These are phyloP conservation scores for Puya raimondii DNA, from an alignment of 176 grass and related monocot species.

Conservation along the genomic window DNA sequence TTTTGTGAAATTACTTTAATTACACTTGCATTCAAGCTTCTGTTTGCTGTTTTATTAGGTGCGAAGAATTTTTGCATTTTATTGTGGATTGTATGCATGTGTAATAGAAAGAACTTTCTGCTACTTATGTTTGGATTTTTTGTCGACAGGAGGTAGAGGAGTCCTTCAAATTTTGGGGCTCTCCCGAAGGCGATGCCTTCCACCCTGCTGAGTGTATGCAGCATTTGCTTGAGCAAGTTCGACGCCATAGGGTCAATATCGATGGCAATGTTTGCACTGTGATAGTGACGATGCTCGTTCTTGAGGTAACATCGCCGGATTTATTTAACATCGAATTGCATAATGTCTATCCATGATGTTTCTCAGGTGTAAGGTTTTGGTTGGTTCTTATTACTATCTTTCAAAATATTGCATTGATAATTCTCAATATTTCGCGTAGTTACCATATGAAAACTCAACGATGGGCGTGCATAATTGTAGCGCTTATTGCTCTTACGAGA, in stretches of 20 bases:
- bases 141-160: constrained; percentile 71
- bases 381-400: no score
- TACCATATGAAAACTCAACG: no score
- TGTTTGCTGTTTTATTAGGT: no score
- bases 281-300: constrained; percentile 96
- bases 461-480: no score
- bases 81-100: background rate
- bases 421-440: no score
- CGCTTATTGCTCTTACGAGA: no score
- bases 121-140: background rate
- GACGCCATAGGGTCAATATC: constrained; percentile 85
- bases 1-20: background rate
- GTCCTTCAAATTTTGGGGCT: constrained; percentile 77
- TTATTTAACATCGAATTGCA: background rate
- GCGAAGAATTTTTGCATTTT: no score
- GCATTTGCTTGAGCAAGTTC: constrained; percentile 81
- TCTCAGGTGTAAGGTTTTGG: no score
- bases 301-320: constrained; percentile 42
- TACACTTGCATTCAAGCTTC: background rate
- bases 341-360: background rate
- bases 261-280: constrained; percentile 97
- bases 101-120: background rate
- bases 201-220: constrained; percentile 99
- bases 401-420: no score
- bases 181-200: constrained; percentile 45